Percentiles rank a stretch among this genome's conserved stretches.
Conservation (phyloP, 768 basidiomycete species). For the Amyloporia xantha region DNA sequence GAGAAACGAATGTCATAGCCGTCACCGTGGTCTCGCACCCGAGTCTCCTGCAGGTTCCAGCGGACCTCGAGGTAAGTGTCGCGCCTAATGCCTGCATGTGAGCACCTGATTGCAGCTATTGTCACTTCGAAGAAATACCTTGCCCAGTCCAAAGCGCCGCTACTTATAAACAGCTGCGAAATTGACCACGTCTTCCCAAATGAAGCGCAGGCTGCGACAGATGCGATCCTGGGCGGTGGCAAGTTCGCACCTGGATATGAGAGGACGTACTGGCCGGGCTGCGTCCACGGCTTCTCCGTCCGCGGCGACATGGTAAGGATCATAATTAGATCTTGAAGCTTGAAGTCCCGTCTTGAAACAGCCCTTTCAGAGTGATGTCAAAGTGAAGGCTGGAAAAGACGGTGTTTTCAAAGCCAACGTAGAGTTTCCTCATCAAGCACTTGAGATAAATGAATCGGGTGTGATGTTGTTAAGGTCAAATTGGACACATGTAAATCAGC, state of each 20-base stretch:
- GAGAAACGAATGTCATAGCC: neutral
- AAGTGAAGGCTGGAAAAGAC: constrained; percentile 56
- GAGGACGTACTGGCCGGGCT: constrained; percentile 26
- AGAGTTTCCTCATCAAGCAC: constrained; percentile 42
- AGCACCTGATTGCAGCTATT: neutral
- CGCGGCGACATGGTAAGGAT: constrained; percentile 32
- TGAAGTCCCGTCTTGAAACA: neutral
- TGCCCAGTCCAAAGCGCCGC: constrained; percentile 29
- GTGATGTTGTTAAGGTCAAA: neutral
- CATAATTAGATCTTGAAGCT: constrained; percentile 23
- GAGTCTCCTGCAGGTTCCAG: constrained; percentile 32
- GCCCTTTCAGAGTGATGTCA: constrained; percentile 33
- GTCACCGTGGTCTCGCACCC: constrained; percentile 40
- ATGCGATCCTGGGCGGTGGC: constrained; percentile 33
- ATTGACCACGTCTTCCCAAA: constrained; percentile 27
- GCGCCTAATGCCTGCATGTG: neutral
- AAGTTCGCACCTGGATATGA: constrained; percentile 34
- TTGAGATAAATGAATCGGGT: neutral
- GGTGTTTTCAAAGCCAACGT: constrained; percentile 52
- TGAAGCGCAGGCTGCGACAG: constrained; percentile 27
- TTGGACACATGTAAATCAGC: too few species aligned
- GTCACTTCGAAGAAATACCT: constrained; percentile 24
- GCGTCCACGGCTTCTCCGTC: constrained; percentile 32
- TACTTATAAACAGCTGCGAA: constrained; percentile 38
- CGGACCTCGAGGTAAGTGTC: constrained; percentile 31